Evolutionary conservation across 2,329 filamentous ascomycete genomes (phyloP), one percentile per base, ranked within the genome.

Genomic region (Aspergillus pseudoglaucus): DNA sequence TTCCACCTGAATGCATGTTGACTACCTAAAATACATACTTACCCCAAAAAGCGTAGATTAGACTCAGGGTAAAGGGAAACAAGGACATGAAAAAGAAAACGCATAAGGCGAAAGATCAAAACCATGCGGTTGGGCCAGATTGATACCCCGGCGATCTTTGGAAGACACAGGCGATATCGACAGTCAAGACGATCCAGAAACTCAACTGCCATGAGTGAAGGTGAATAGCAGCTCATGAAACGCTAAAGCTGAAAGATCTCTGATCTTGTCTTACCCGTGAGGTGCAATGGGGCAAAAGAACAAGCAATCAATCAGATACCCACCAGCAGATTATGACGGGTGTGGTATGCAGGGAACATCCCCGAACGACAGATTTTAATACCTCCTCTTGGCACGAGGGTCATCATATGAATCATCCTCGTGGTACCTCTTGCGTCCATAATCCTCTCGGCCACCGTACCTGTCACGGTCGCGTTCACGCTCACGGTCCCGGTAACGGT

Each of bases 391-490:
- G 59, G 74, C 75, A 58, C 81, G 76, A 44, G 76, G 75, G 68
- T 95, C 90, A 63, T 95, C 89, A 71, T 90, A 85, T 56, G 81
- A 80, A 65, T 84, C 83, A 63, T 85, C 86, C 45, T 94, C 90
- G 69, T 87, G 89, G 45, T 83, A 78, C 65, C 84, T 81, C 62
- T 76, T 87, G 80, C 65, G 81, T 70, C 69, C 72, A 49, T 78
- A 74, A 45, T 79, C 78, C 56, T 81, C 76, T 44, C 76, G 72
- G 54, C 73, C 69, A 48, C 64, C 66, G 42, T 74, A 72, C 51
- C 71, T 67, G 51, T 76, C 74, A 43, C 72, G 64, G 48, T 73
- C 72, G 45, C 78, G 73, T 53, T 80, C 72, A 51, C 69, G 65
- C 50, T 68, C 64, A 30, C 67, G 63, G 47, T 70, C 66, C 38